Conservation (phyloP, 306 rosid genomes). For the Pterocarpus santalinus region DNA sequence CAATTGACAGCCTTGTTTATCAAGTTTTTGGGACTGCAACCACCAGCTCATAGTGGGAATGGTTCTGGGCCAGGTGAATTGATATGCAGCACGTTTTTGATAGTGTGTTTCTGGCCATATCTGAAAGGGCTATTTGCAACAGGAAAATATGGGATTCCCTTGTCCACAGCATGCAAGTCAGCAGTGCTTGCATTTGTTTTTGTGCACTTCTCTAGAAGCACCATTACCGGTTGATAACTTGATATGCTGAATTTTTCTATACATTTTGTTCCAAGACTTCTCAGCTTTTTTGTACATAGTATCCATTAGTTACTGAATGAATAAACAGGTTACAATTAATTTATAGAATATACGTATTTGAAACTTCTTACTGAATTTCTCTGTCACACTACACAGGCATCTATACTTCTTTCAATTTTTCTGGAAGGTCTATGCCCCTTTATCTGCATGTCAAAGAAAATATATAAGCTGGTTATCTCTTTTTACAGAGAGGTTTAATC, state of each 20-base stretch:
- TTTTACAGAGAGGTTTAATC: too few relatives aligned
- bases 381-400: too few relatives aligned
- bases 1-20: conserved; percentile 54
- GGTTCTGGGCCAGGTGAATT: conserved; percentile 59
- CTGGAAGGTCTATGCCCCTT: too few relatives aligned
- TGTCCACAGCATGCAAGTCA: conserved; percentile 54
- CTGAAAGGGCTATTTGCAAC: conserved; percentile 59
- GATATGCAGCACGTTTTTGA: conserved; percentile 40
- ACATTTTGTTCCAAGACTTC: background rate
- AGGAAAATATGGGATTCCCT: conserved; percentile 68
- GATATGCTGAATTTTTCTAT: too few relatives aligned
- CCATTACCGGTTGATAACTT: background rate
- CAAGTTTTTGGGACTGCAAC: conserved; percentile 47
- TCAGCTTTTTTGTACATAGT: background rate
- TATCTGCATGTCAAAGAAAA: too few relatives aligned
- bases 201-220: conserved; percentile 41
- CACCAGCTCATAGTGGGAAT: background rate
- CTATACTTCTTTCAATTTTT: too few relatives aligned
- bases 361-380: too few relatives aligned
- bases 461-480: too few relatives aligned
- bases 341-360: too few relatives aligned
- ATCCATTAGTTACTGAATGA: too few relatives aligned
- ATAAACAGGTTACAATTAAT: too few relatives aligned
- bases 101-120: conserved; percentile 60
- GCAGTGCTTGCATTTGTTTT: conserved; percentile 46